A percentile compares a stretch with the other conserved stretches of the same genome.
Conservation (phyloP, 176 grass and related monocot species). For the Bolboschoenus planiculmis region DNA sequence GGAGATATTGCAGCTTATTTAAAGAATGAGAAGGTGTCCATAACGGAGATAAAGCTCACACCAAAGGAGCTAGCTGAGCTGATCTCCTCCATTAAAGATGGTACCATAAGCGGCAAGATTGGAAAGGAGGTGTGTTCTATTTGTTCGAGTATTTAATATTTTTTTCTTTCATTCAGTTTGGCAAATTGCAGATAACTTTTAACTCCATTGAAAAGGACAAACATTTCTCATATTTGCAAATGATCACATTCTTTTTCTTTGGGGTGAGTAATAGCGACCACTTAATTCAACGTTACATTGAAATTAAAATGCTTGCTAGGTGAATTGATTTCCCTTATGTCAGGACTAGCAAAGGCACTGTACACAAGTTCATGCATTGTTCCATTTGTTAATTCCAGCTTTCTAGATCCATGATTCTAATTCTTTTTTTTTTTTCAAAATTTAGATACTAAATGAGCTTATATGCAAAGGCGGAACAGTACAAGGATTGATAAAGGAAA, state of each 20-base stretch:
- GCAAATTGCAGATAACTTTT: neutral
- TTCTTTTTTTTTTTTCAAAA: neutral
- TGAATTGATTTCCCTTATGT: neutral
- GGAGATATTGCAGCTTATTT: constrained; percentile 86
- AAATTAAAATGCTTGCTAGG: neutral
- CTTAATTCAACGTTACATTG: neutral
- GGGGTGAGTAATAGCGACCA: neutral
- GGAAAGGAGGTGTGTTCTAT: constrained; percentile 63
- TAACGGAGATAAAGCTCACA: constrained; percentile 80
- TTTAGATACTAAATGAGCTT: constrained; percentile 72
- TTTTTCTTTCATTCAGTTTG: neutral
- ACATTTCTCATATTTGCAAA: neutral
- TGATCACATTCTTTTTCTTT: neutral
- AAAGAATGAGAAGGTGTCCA: constrained; percentile 71
- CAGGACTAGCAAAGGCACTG: neutral
- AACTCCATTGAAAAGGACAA: neutral
- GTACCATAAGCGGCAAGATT: constrained; percentile 94
- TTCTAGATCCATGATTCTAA: neutral
- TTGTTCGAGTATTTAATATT: neutral
- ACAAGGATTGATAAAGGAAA: constrained; percentile 72
- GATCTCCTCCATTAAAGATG: constrained; percentile 69
- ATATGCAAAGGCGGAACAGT: constrained; percentile 78
- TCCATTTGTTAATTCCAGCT: neutral
- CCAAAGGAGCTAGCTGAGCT: constrained; percentile 70
- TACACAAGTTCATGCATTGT: neutral